Evolutionary conservation across 2,329 filamentous ascomycete species (phyloP).

Genomic region (Hypoxylon sp.): DNA sequence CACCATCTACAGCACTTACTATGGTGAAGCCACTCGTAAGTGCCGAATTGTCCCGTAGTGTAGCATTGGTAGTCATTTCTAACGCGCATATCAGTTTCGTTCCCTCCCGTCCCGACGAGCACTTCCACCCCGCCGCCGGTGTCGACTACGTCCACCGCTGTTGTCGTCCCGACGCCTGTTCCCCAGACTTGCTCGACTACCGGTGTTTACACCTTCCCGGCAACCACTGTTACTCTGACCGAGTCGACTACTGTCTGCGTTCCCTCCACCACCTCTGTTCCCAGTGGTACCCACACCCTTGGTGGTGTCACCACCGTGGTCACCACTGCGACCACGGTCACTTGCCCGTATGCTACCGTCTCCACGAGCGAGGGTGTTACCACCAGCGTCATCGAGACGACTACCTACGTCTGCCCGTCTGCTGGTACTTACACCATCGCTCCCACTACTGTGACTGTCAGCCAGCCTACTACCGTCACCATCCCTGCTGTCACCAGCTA

Average conservation of each 20-base stretch:
- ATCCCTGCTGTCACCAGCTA: slow-evolving; percentile 77
- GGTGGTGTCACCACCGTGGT: slow-evolving; percentile 82
- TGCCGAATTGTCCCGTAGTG: slow-evolving; percentile 40
- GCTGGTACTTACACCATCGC: slow-evolving; percentile 83
- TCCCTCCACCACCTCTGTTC: slow-evolving; percentile 72
- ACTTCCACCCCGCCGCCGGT: slow-evolving; percentile 46
- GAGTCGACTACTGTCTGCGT: slow-evolving; percentile 77
- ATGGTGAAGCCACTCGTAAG: slow-evolving; percentile 76
- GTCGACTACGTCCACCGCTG: slow-evolving; percentile 58
- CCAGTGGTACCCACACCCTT: slow-evolving; percentile 76
- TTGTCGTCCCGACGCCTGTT: slow-evolving; percentile 67
- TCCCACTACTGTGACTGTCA: slow-evolving; percentile 74
- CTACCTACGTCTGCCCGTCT: slow-evolving; percentile 80
- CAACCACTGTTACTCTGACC: slow-evolving; percentile 77
- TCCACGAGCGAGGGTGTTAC: slow-evolving; percentile 71
- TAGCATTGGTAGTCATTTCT: slow-evolving; percentile 20
- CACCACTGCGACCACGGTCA: slow-evolving; percentile 74
- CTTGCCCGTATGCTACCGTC: slow-evolving; percentile 78
- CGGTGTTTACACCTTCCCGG: slow-evolving; percentile 82
- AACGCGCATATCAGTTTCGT: slow-evolving; percentile 55
- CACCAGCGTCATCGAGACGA: slow-evolving; percentile 77
- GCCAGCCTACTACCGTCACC: slow-evolving; percentile 69
- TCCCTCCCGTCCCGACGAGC: slow-evolving; percentile 55
- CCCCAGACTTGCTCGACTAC: slow-evolving; percentile 72
- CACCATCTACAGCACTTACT: slow-evolving; percentile 80